Evolutionary conservation across 176 grass and related monocot genomes (phyloP), one percentile per base, ranked within the genome.

Genomic region (Bromus sterilis): DNA sequence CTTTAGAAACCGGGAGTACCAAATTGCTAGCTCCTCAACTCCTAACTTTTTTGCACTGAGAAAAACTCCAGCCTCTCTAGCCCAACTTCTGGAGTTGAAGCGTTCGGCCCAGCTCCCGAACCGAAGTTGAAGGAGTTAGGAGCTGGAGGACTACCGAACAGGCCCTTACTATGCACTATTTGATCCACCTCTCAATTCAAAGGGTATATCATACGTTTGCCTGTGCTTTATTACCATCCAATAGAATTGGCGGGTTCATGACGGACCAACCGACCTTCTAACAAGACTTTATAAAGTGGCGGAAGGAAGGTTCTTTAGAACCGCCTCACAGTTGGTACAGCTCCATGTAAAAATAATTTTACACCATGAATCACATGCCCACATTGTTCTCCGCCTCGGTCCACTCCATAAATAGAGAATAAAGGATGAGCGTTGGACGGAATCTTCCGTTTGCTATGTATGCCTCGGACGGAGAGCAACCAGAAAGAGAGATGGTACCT

Each of bases 401-500:
- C 24, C 51, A 78, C 15, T 39, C 75, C n/a, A 64, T 49, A 14
- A 43, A 73, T 20, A 75, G 37, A 46, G 12, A 16, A 69, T 21
- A 26, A 9, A 28, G 39, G 55, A 20, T 61, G 67, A 24, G 24
- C 36, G 33, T 40, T 42, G 11, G 58, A 81, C 7, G 57, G 24
- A 58, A 81, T 32, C 7, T n/a, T 56, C n/a, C n/a, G 11, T 42
- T n/a, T 20, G 3, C n/a, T 80, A 36, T 21, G 64, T 32, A 40
- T 29, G n/a, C n/a, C n/a, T n/a, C n/a, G n/a, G n/a, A n/a, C 25
- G 36, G 24, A 48, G 10, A 49, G 26, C 25, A 73, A 66, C 36
- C 46, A 89, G 51, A 69, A 0, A 37, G 49, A 75, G 29, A 11
- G 25, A 65, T 41, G 18, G 2, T 77, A 89, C 87, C 87, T 89